Percentiles rank a stretch among this genome's conserved stretches.
These are phyloP conservation scores for Pelargonium cotyledonis DNA, from an alignment of 441 rosid genomes.

Conservation along the genomic window DNA sequence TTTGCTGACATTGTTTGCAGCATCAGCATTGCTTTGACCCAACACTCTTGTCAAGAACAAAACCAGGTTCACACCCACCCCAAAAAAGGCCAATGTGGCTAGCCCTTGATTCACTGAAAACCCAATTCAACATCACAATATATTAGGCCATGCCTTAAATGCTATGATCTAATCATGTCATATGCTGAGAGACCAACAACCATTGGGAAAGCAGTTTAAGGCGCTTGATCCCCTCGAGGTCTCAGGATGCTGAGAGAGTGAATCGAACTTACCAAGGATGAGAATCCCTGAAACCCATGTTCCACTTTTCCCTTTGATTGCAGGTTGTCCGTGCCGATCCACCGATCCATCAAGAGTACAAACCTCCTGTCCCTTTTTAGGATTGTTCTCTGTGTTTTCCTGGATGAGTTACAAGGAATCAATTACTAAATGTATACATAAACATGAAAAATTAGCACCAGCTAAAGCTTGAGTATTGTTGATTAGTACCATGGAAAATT, in stretches of 20 bases:
- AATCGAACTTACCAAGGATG: constrained; percentile 44
- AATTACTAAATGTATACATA: too few species aligned
- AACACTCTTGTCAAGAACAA: constrained; percentile 89
- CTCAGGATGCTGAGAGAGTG: neutral
- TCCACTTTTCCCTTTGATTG: constrained; percentile 57
- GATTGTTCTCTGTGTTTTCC: constrained; percentile 22
- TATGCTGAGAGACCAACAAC: neutral
- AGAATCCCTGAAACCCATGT: constrained; percentile 71
- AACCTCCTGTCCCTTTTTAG: constrained; percentile 17
- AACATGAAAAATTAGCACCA: too few species aligned
- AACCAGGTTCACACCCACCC: constrained; percentile 94
- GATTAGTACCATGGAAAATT: too few species aligned
- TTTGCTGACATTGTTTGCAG: constrained; percentile 96
- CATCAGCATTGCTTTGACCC: constrained; percentile 85
- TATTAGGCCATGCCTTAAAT: too few species aligned
- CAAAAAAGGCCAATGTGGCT: constrained; percentile 96
- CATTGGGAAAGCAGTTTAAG: too few species aligned
- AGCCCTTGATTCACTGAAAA: constrained; percentile 83
- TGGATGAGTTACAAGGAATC: neutral
- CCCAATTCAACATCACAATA: neutral
- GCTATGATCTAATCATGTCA: too few species aligned
- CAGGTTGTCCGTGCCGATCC: constrained; percentile 64
- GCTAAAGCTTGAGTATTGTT: too few species aligned
- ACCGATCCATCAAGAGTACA: constrained; percentile 67
- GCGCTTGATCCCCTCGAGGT: too few species aligned